These are phyloP conservation scores for Fagopyrum homotropicum DNA, from an alignment of 148 eudicot genomes.

Conservation along the genomic window DNA sequence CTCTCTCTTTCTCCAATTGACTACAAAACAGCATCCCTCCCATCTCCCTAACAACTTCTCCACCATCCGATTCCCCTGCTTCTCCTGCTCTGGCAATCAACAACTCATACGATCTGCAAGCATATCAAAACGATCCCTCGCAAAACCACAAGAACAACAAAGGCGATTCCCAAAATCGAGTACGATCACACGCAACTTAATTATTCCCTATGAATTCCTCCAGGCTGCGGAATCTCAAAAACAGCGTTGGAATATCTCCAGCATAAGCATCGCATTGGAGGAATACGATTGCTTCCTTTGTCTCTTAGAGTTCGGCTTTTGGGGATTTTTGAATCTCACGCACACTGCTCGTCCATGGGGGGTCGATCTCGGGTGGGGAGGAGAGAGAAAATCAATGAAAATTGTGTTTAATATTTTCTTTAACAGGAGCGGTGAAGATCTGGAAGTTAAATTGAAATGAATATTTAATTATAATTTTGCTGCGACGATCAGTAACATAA, in stretches of 20 bases:
- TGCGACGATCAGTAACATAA: no score
- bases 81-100: neutral
- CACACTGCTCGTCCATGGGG: slow-evolving; percentile 3
- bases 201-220: slow-evolving; percentile 8
- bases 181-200: slow-evolving; percentile 4
- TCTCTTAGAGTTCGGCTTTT: slow-evolving; percentile 2
- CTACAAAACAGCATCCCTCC: slow-evolving; percentile 8
- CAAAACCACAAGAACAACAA: neutral
- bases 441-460: neutral
- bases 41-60: slow-evolving; percentile 13
- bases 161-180: neutral
- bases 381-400: slow-evolving; percentile 7
- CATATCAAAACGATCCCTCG: neutral
- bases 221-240: slow-evolving; percentile 4
- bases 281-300: slow-evolving; percentile 11
- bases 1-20: slow-evolving; percentile 9
- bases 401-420: neutral
- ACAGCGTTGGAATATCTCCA: neutral
- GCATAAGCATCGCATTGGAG: slow-evolving; percentile 5
- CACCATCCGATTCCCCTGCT: slow-evolving; percentile 12
- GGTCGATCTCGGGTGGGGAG: slow-evolving; percentile 7
- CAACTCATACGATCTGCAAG: slow-evolving; percentile 12
- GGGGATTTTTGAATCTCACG: slow-evolving; percentile 11
- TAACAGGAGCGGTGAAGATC: neutral
- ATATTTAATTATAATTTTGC: neutral